Conservation (phyloP, 2,329 filamentous ascomycete species). For the Fusarium cicatricum region DNA sequence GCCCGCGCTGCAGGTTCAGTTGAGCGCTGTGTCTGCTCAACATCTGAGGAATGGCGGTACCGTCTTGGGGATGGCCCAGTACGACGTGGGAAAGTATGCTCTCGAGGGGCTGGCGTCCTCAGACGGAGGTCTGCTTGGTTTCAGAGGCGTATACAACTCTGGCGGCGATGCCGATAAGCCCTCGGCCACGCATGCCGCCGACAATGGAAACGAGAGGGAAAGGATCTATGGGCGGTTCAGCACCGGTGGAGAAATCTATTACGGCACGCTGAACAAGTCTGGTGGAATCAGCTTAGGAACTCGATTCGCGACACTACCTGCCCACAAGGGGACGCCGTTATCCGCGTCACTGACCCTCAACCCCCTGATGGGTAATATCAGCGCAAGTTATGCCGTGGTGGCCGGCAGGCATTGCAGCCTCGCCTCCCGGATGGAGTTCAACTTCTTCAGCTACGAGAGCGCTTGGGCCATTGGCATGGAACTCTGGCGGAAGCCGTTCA, state of each 20-base stretch:
- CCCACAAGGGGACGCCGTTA: constrained; percentile 84
- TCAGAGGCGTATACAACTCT: constrained; percentile 94
- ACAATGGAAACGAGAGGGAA: constrained; percentile 56
- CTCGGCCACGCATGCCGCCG: constrained; percentile 21
- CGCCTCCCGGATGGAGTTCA: constrained; percentile 94
- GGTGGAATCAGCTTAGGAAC: constrained; percentile 89
- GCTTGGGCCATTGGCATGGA: constrained; percentile 92
- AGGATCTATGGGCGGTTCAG: constrained; percentile 84
- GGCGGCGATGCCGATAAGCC: constrained; percentile 69
- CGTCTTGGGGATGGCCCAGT: constrained; percentile 76
- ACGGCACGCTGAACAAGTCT: constrained; percentile 92
- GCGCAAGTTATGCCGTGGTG: constrained; percentile 89
- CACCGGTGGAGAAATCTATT: constrained; percentile 92
- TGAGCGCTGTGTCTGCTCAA: constrained; percentile 80
- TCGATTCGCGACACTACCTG: constrained; percentile 87
- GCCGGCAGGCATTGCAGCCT: constrained; percentile 84
- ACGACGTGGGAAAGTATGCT: constrained; percentile 87
- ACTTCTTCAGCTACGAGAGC: constrained; percentile 98
- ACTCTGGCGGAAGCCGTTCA: constrained; percentile 77
- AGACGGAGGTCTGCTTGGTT: constrained; percentile 86
- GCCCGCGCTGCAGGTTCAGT: constrained; percentile 78
- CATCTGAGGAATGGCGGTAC: constrained; percentile 79
- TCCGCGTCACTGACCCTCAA: constrained; percentile 94
- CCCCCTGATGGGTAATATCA: constrained; percentile 92
- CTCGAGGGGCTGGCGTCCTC: constrained; percentile 92